Percentiles rank a stretch among this genome's conserved stretches.
Conservation (phyloP, 306 rosid genomes). For the Sphenostylis stenocarpa region DNA sequence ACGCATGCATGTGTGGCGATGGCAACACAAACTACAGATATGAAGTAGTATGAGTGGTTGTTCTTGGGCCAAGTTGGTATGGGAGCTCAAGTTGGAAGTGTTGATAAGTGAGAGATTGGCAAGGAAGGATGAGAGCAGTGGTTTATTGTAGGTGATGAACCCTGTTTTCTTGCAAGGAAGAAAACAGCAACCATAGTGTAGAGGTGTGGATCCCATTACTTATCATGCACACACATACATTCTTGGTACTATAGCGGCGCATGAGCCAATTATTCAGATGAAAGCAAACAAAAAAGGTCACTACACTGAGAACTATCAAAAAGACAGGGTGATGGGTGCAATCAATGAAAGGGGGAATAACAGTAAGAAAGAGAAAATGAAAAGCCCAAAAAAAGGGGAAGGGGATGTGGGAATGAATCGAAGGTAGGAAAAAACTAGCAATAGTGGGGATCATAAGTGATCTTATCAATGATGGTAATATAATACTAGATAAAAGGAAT, state of each 20-base stretch:
- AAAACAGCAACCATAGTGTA: neutral
- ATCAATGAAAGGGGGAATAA: slow-evolving; percentile 42
- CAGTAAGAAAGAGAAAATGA: neutral
- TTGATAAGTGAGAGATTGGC: neutral
- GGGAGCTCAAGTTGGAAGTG: neutral
- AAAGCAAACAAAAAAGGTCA: slow-evolving; percentile 49
- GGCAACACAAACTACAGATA: neutral
- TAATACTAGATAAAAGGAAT: slow-evolving; percentile 24
- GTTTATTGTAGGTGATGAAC: slow-evolving; percentile 2
- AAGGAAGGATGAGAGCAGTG: neutral
- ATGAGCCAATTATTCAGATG: slow-evolving; percentile 41
- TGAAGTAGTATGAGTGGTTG: neutral
- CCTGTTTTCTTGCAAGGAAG: slow-evolving; percentile 6
- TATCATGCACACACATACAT: slow-evolving; percentile 20
- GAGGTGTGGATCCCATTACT: slow-evolving; percentile 43
- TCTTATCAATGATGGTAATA: slow-evolving; percentile 36
- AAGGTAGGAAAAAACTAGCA: slow-evolving; percentile 9
- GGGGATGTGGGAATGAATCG: slow-evolving; percentile 30
- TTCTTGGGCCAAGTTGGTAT: neutral
- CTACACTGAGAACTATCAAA: slow-evolving; percentile 41
- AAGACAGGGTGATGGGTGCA: slow-evolving; percentile 46
- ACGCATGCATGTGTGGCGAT: too few relatives aligned
- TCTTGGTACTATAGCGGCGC: slow-evolving; percentile 50
- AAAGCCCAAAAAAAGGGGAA: slow-evolving; percentile 1
- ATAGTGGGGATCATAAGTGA: slow-evolving; percentile 25